Base-by-base conservation (phyloP, 2,329 filamentous ascomycete species). In the Corynespora cassiicola region DNA sequence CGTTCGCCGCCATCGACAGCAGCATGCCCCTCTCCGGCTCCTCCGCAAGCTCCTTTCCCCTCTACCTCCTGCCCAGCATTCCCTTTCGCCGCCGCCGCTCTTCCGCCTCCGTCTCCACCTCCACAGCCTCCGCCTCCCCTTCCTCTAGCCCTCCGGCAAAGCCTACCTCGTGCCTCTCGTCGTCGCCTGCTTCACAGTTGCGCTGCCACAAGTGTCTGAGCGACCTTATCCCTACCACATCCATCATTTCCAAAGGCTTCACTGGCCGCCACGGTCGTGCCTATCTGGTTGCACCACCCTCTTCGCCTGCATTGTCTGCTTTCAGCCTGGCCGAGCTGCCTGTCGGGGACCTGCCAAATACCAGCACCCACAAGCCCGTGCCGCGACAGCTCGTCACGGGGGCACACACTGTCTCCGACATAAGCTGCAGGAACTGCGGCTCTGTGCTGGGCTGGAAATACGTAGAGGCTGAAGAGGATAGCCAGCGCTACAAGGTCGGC, bases 221-320 rank as follows among this genome's bases (percentile, higher is more conserved):
- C 8, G 78, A 84, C 54, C 72, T 85, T 30, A 79, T 80, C 47
- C 71, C 79, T 36, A 77, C 78, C 11, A 74, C 74, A 5, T 79
- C 82, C 46, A 83, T 85, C 40, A 79, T 85, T 54, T 77, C 72
- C 67, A 84, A 84, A 68, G 81, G 81, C 36, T 85, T 85, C 65
- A 85, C 79, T 16, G 82, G 82, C 46, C 78, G 81, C 12, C 78
- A 85, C 59, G 82, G 82, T 5, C 79, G 81, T 39, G 82, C 82
- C 26, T 85, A 83, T 62, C 78, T 85, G 40, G 80, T 85, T 20
- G 71, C 77, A 2, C 74, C 78, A 2, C 63, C 67, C 5, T 52
- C 16, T 47, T 64, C 8, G 45, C 63, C 28, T 47, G 62, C 29
- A 56, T 61, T 31, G 49, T 31, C 44, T 27, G 41, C 36, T 5